Evolutionary conservation across 768 basidiomycete species (phyloP).

Genomic region (Termitomyces heimii): DNA sequence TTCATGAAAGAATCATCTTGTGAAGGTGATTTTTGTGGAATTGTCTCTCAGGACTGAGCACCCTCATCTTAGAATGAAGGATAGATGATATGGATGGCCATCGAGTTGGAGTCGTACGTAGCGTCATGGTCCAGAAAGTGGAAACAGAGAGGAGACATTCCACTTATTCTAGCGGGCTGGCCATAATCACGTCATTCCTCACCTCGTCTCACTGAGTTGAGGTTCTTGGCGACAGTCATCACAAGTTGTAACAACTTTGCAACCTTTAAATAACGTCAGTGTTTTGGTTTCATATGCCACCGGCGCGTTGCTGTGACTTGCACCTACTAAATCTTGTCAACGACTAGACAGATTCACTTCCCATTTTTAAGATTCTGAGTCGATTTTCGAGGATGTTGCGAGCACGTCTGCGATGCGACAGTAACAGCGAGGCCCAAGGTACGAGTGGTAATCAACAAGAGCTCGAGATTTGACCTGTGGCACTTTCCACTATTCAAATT

Average conservation of each 20-base stretch:
- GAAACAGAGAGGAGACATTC: not conserved
- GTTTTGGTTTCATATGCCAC: not conserved
- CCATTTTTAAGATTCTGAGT: not conserved
- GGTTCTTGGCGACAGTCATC: not conserved
- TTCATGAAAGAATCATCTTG: not conserved
- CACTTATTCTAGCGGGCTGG: not conserved
- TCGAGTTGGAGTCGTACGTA: not conserved
- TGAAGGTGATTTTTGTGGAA: not conserved
- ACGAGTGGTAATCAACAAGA: not conserved
- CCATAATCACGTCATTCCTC: not conserved
- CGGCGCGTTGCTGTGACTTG: not conserved
- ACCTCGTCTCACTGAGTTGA: not conserved
- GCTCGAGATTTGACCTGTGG: not conserved
- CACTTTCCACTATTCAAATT: not conserved
- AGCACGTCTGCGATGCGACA: not conserved
- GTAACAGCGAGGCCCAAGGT: not conserved
- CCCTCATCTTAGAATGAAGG: not conserved
- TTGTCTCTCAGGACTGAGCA: not conserved
- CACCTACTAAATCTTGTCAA: not conserved
- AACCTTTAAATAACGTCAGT: not conserved
- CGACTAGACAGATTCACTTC: not conserved
- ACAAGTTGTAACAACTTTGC: not conserved
- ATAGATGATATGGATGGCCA: not conserved
- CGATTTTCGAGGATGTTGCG: not conserved
- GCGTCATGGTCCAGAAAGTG: not conserved